Evolutionary conservation across 2,329 filamentous ascomycete species (phyloP).

Genomic region (Hortaea werneckii): DNA sequence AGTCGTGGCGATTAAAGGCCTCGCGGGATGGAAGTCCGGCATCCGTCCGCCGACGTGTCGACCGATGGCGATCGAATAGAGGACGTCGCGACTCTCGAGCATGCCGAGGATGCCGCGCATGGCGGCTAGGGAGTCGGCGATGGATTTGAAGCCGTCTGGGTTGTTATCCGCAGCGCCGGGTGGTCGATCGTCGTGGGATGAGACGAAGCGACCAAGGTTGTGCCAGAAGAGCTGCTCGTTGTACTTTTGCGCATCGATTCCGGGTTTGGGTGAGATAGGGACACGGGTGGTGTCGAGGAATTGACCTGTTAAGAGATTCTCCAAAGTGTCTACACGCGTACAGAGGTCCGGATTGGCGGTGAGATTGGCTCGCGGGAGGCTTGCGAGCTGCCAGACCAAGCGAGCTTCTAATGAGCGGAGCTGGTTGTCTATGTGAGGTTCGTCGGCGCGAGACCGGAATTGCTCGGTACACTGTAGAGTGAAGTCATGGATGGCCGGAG

Average conservation of each 20-base stretch:
- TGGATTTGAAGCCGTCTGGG: slow-evolving; percentile 26
- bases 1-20: slow-evolving; percentile 14
- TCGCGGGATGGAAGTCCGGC: slow-evolving; percentile 29
- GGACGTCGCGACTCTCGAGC: slow-evolving; percentile 76
- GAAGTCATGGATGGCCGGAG: slow-evolving; percentile 53
- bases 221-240: slow-evolving; percentile 73
- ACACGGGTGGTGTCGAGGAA: slow-evolving; percentile 53
- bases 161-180: slow-evolving; percentile 34
- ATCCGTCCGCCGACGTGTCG: slow-evolving; percentile 59
- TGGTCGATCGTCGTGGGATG: slow-evolving; percentile 52
- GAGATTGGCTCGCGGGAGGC: slow-evolving; percentile 33
- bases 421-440: slow-evolving; percentile 10
- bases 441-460: slow-evolving; percentile 20
- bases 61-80: slow-evolving; percentile 78
- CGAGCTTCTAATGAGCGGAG: slow-evolving; percentile 46
- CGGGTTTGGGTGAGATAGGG: slow-evolving; percentile 34
- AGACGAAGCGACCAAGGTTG: slow-evolving; percentile 61
- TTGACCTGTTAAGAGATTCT: slow-evolving; percentile 65
- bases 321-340: slow-evolving; percentile 64
- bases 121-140: slow-evolving; percentile 55
- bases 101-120: slow-evolving; percentile 66
- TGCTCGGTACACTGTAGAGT: slow-evolving; percentile 54
- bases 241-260: slow-evolving; percentile 21
- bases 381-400: slow-evolving; percentile 50
- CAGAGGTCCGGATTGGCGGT: slow-evolving; percentile 39